Evolutionary conservation across 2,329 filamentous ascomycete genomes (phyloP).

Genomic region (Cercospora canescens): DNA sequence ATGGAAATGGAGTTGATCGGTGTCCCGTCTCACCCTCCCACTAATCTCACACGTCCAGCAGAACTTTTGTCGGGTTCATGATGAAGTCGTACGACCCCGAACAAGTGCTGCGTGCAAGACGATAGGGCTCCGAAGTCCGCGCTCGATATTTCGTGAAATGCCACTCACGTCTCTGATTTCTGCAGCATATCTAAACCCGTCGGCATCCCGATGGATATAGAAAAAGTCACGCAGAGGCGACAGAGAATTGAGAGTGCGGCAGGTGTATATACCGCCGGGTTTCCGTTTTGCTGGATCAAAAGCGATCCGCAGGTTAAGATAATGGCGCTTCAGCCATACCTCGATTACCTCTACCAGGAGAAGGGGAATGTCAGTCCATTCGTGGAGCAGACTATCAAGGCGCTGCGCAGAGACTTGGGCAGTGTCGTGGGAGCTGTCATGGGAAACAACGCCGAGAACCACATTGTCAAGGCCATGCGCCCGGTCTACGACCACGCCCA

Average conservation of each 20-base stretch:
- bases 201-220: too few relatives aligned
- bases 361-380: background rate
- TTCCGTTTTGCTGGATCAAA: background rate
- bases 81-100: too few relatives aligned
- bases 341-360: constrained; percentile 13
- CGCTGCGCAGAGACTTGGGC: background rate
- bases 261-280: too few relatives aligned
- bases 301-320: constrained; percentile 6
- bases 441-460: background rate
- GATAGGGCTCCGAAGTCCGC: too few relatives aligned
- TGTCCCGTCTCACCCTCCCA: background rate
- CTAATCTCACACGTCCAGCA: background rate
- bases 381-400: background rate
- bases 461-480: background rate
- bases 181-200: too few relatives aligned
- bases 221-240: too few relatives aligned
- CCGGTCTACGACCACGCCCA: background rate
- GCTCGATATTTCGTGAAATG: too few relatives aligned
- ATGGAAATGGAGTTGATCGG: background rate
- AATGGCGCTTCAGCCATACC: constrained; percentile 17
- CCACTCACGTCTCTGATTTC: too few relatives aligned
- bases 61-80: background rate
- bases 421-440: background rate
- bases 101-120: too few relatives aligned
- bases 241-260: too few relatives aligned